These are phyloP conservation scores for Bathelium albidoporum DNA, from an alignment of 495 filamentous ascomycete genomes.

Conservation along the genomic window DNA sequence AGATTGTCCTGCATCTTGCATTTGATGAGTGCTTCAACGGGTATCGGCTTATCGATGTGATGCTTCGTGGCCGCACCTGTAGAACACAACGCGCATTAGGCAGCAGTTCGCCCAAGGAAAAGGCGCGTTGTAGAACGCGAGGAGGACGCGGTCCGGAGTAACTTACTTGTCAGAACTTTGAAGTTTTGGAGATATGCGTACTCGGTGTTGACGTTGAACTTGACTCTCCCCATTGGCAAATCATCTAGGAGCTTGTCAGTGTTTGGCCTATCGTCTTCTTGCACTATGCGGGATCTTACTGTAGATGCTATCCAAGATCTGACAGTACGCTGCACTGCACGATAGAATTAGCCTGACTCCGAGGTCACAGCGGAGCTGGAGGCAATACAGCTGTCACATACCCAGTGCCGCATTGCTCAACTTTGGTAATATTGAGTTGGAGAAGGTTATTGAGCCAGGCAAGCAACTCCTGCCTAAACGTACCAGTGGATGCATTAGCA, in stretches of 20 bases:
- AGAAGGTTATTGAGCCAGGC: conserved; percentile 96
- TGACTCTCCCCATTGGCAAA: conserved; percentile 90
- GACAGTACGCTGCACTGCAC: conserved; percentile 82
- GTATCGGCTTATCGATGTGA: conserved; percentile 73
- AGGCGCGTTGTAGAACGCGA: not conserved
- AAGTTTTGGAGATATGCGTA: conserved; percentile 97
- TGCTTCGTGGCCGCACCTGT: conserved; percentile 76
- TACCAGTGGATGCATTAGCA: not conserved
- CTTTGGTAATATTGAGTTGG: conserved; percentile 93
- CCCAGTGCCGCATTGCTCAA: conserved; percentile 99
- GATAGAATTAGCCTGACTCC: not conserved
- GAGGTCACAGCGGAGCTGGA: conserved; percentile 16
- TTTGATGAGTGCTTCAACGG: conserved; percentile 79
- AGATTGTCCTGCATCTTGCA: conserved; percentile 99
- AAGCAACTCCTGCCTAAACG: conserved; percentile 79
- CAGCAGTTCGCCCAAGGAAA: conserved; percentile 9
- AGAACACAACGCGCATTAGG: not conserved
- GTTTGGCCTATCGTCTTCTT: conserved; percentile 8
- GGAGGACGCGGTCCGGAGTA: conserved; percentile 1
- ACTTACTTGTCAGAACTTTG: conserved; percentile 88
- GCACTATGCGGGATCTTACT: conserved; percentile 38
- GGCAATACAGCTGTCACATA: conserved; percentile 40
- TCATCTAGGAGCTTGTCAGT: conserved; percentile 43
- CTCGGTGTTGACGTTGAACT: conserved; percentile 95
- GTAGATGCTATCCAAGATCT: conserved; percentile 96